Conservation (phyloP, 176 grass and related monocot species). For the maize (Zea mays) region DNA sequence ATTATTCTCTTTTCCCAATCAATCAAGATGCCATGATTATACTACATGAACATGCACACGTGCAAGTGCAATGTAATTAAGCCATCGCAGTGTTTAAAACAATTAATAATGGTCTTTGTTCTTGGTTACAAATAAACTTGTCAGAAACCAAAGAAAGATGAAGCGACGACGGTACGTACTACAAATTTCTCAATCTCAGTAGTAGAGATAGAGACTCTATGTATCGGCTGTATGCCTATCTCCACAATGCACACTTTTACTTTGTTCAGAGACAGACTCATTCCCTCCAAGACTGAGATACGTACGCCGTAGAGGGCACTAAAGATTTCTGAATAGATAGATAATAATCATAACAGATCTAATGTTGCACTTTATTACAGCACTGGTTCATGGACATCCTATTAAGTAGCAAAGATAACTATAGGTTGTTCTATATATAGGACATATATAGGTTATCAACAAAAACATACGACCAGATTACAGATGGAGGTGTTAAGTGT, state of each 20-base stretch:
- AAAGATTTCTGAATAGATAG: not conserved
- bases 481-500: not conserved
- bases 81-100: not conserved
- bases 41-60: slow-evolving; percentile 14
- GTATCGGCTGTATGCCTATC: not conserved
- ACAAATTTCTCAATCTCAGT: not conserved
- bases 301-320: not conserved
- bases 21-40: not conserved
- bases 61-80: slow-evolving; percentile 31
- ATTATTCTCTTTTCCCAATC: not conserved
- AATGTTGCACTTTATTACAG: slow-evolving; percentile 11
- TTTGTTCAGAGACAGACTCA: not conserved
- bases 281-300: slow-evolving; percentile 11
- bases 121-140: not conserved
- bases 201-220: not conserved
- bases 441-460: not conserved
- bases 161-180: not conserved
- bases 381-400: slow-evolving; percentile 1
- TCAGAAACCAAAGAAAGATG: not conserved
- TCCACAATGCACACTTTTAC: not conserved
- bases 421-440: not conserved
- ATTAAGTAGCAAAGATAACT: not conserved
- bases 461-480: no score
- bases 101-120: not conserved
- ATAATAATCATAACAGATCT: not conserved